Conservation (phyloP, 352 stramenopile species). For the Pythium utonaiense region DNA sequence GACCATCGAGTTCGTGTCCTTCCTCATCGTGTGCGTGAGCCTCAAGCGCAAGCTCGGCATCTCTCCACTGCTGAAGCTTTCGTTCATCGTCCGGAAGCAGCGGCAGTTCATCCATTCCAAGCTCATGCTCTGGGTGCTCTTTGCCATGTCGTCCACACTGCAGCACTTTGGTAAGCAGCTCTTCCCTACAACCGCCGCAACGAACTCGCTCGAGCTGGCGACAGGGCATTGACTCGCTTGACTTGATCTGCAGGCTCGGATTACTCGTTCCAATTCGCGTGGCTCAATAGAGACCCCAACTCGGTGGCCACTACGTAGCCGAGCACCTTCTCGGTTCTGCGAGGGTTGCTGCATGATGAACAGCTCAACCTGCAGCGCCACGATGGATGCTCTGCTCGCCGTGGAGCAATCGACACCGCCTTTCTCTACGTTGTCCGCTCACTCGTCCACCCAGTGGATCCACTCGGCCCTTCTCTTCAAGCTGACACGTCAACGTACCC, state of each 20-base stretch:
- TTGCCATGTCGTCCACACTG: background rate
- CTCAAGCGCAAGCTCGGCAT: constrained; percentile 2
- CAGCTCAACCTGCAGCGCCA: too few species aligned
- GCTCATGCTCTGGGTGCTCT: background rate
- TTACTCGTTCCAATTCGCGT: too few species aligned
- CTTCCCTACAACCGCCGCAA: background rate
- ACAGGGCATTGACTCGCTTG: too few species aligned
- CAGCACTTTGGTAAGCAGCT: background rate
- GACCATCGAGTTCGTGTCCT: constrained; percentile 5
- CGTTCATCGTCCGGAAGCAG: background rate
- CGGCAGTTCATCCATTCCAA: background rate
- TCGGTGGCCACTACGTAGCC: too few species aligned
- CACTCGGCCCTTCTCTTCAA: background rate
- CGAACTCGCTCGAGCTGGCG: too few species aligned
- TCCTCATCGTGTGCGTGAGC: background rate
- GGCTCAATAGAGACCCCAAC: too few species aligned
- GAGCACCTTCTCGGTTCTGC: too few species aligned
- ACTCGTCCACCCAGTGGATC: background rate
- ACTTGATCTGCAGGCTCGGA: too few species aligned
- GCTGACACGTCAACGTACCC: background rate
- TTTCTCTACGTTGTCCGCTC: too few species aligned
- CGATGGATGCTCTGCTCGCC: too few species aligned
- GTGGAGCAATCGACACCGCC: too few species aligned
- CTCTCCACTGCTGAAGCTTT: background rate
- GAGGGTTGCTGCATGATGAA: too few species aligned